phyloP scores from a whole-genome alignment of 2,329 filamentous ascomycete species.

The Diplocarpon mali region DNA sequence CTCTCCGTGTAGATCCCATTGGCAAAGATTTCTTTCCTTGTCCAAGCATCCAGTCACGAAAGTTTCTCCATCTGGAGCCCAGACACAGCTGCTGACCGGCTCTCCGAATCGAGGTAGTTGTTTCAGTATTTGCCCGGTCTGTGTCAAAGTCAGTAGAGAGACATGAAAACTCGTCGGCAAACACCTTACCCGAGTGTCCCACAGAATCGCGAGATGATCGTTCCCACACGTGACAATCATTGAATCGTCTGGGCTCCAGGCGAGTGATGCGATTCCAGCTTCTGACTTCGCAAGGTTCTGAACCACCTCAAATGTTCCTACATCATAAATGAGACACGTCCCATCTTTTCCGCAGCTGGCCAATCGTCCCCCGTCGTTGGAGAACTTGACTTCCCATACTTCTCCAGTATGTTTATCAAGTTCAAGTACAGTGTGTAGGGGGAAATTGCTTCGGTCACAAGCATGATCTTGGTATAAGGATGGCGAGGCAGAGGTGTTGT shows the following conservation, averaged over 20 bases:
- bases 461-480: slow-evolving; percentile 83
- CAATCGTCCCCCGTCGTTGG: slow-evolving; percentile 70
- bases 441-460: slow-evolving; percentile 73
- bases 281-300: slow-evolving; percentile 54
- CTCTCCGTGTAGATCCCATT: slow-evolving; percentile 57
- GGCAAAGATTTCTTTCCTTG: slow-evolving; percentile 51
- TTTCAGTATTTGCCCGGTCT: slow-evolving; percentile 54
- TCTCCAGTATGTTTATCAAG: slow-evolving; percentile 67
- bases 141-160: slow-evolving; percentile 14
- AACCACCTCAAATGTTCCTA: slow-evolving; percentile 53
- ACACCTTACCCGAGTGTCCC: slow-evolving; percentile 54
- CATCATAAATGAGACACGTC: slow-evolving; percentile 73
- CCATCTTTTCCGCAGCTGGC: slow-evolving; percentile 73
- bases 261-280: slow-evolving; percentile 63
- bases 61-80: slow-evolving; percentile 65
- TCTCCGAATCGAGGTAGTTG: slow-evolving; percentile 64
- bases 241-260: slow-evolving; percentile 87
- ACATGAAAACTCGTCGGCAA: background rate
- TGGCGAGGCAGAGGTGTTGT: slow-evolving; percentile 67
- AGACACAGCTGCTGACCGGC: slow-evolving; percentile 81
- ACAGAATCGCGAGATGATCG: slow-evolving; percentile 64
- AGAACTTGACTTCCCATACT: slow-evolving; percentile 87
- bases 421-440: slow-evolving; percentile 58
- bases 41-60: slow-evolving; percentile 76
- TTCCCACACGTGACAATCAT: slow-evolving; percentile 76